These are phyloP conservation scores for Prunus dulcis DNA, from an alignment of 306 rosid species.

Conservation along the genomic window DNA sequence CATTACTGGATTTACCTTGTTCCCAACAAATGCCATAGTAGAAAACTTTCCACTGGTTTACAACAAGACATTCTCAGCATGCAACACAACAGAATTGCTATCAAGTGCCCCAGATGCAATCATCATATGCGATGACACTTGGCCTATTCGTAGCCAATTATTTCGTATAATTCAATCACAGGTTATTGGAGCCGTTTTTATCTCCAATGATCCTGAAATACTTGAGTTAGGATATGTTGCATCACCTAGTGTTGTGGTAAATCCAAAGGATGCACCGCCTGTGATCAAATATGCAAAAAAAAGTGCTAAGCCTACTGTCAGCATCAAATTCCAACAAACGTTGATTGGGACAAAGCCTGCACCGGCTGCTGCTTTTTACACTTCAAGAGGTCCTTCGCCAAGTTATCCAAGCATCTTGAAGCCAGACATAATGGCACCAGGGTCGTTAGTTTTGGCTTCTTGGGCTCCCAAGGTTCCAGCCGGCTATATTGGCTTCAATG, in stretches of 20 bases:
- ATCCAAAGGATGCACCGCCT: constrained; percentile 25
- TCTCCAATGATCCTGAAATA: neutral
- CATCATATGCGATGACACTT: constrained; percentile 14
- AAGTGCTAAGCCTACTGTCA: constrained; percentile 4
- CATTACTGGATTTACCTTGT: constrained; percentile 28
- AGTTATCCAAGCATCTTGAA: constrained; percentile 34
- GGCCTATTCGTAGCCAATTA: neutral
- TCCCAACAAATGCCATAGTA: constrained; percentile 15
- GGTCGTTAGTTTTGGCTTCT: constrained; percentile 43
- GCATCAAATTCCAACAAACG: constrained; percentile 39
- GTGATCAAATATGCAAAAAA: constrained; percentile 27
- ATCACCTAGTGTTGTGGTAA: constrained; percentile 38
- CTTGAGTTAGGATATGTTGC: constrained; percentile 3
- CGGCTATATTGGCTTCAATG: constrained; percentile 12
- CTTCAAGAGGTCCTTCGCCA: constrained; percentile 48
- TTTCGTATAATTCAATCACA: neutral
- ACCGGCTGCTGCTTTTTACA: constrained; percentile 46
- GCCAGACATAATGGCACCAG: constrained; percentile 63
- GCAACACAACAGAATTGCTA: constrained; percentile 15
- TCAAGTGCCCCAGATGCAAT: neutral
- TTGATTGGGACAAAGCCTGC: constrained; percentile 33
- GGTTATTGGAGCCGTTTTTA: constrained; percentile 25
- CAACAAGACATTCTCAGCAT: constrained; percentile 14
- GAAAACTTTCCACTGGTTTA: constrained; percentile 14
- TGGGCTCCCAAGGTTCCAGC: constrained; percentile 19